A percentile compares a stretch with the other conserved stretches of the same genome.
phyloP scores from a whole-genome alignment of 371 early-diverging fungal genomes.

The Apophysomyces trapeziformis region DNA sequence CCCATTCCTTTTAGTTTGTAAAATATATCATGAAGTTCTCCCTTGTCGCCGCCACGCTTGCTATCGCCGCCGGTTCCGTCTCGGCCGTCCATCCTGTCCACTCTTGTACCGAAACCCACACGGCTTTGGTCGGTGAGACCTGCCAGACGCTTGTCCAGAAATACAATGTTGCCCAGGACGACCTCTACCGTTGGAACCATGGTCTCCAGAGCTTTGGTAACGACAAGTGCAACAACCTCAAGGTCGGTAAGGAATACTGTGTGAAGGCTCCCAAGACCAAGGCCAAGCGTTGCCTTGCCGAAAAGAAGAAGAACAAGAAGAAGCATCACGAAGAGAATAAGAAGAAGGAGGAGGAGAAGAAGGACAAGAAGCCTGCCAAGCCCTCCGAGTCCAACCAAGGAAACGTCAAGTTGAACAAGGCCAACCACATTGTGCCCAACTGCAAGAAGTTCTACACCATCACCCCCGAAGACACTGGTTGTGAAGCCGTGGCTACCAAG shows the following conservation, averaged over 20 bases:
- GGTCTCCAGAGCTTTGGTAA: slow-evolving; percentile 28
- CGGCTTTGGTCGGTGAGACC: slow-evolving; percentile 19
- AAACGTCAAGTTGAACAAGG: slow-evolving; percentile 12
- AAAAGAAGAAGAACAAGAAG: slow-evolving; percentile 20
- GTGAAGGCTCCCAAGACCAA: slow-evolving; percentile 17
- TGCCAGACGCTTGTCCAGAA: slow-evolving; percentile 15
- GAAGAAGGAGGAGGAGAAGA: slow-evolving; percentile 14
- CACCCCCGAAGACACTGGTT: slow-evolving; percentile 18
- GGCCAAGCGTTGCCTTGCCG: slow-evolving; percentile 20
- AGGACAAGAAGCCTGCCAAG: slow-evolving; percentile 14
- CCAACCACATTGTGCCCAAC: slow-evolving; percentile 19
- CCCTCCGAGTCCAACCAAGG: slow-evolving; percentile 13
- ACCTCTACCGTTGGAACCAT: slow-evolving; percentile 22
- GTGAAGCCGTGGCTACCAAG: slow-evolving; percentile 21
- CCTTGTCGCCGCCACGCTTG: slow-evolving; percentile 21
- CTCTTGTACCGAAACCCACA: slow-evolving; percentile 10
- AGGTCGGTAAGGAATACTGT: slow-evolving; percentile 15
- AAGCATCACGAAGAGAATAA: slow-evolving; percentile 13
- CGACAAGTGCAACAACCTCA: slow-evolving; percentile 14
- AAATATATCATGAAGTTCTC: slow-evolving; percentile 24
- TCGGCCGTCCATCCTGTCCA: slow-evolving; percentile 9
- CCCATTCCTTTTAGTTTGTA: slow-evolving; percentile 9
- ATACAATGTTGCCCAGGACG: slow-evolving; percentile 20
- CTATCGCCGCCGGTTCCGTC: slow-evolving; percentile 16
- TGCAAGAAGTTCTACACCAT: slow-evolving; percentile 27